Conservation (phyloP, 2,329 filamentous ascomycete species). For the Allantophomopsis lycopodina region DNA sequence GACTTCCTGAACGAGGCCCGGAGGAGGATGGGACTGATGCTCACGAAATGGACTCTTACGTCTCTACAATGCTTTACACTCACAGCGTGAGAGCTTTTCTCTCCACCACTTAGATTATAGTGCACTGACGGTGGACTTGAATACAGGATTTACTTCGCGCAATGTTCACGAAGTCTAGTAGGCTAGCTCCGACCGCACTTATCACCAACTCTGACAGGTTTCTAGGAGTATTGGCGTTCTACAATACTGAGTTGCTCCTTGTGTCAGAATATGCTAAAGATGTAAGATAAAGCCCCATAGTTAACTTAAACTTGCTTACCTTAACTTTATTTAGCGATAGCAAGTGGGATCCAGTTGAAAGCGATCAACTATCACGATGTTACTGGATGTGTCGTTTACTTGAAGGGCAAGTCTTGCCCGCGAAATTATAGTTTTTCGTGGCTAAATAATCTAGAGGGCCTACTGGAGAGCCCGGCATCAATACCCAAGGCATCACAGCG, state of each 20-base stretch:
- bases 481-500: neutral
- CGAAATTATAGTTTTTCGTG: neutral
- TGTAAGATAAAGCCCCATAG: neutral
- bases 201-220: no score
- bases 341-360: neutral
- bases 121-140: neutral
- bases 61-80: conserved; percentile 1
- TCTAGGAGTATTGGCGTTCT: neutral
- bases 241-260: neutral
- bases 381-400: no score
- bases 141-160: conserved; percentile 1
- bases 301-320: no score
- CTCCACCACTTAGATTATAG: neutral
- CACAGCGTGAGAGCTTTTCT: neutral
- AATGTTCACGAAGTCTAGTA: conserved; percentile 2
- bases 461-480: conserved; percentile 1
- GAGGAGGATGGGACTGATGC: neutral
- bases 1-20: conserved; percentile 1
- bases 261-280: neutral
- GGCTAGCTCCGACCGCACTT: neutral
- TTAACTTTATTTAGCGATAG: neutral
- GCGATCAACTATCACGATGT: conserved; percentile 1
- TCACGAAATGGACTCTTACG: neutral
- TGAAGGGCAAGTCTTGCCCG: neutral
- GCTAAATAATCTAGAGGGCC: conserved; percentile 1